These are phyloP conservation scores for Chalciporus sp. DNA, from an alignment of 1,284 basidiomycete genomes.

Conservation along the genomic window DNA sequence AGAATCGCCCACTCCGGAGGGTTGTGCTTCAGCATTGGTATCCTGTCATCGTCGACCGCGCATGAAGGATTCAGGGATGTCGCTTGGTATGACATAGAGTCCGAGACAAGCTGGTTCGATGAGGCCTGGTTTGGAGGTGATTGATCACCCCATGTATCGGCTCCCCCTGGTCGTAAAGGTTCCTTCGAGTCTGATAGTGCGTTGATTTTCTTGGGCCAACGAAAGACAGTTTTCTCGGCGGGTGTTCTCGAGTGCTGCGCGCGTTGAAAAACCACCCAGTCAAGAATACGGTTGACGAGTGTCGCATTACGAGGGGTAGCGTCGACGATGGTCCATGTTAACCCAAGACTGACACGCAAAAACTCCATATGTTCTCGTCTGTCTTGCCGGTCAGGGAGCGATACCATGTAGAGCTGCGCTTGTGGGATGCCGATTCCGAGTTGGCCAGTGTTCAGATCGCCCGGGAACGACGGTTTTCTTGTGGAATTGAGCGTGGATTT, in stretches of 20 bases:
- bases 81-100: neutral
- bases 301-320: conserved; percentile 43
- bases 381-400: conserved; percentile 32
- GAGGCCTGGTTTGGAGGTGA: neutral
- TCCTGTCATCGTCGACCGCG: conserved; percentile 47
- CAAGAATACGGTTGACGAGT: conserved; percentile 42
- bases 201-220: conserved; percentile 50
- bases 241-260: conserved; percentile 6
- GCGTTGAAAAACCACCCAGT: conserved; percentile 44
- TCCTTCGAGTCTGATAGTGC: conserved; percentile 29
- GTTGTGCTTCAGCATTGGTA: conserved; percentile 40
- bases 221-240: conserved; percentile 32
- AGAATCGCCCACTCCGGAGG: conserved; percentile 53
- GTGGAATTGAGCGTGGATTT: neutral
- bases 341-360: conserved; percentile 22
- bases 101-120: neutral
- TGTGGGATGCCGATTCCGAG: conserved; percentile 19
- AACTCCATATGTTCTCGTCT: conserved; percentile 29
- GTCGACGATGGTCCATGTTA: conserved; percentile 58
- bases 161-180: conserved; percentile 35
- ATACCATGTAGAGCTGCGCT: conserved; percentile 57
- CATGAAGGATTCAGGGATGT: conserved; percentile 43
- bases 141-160: conserved; percentile 35
- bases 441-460: conserved; percentile 12
- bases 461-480: conserved; percentile 37